phyloP scores from a whole-genome alignment of 805 yeast species.

The Cyberlindnera petersonii region DNA sequence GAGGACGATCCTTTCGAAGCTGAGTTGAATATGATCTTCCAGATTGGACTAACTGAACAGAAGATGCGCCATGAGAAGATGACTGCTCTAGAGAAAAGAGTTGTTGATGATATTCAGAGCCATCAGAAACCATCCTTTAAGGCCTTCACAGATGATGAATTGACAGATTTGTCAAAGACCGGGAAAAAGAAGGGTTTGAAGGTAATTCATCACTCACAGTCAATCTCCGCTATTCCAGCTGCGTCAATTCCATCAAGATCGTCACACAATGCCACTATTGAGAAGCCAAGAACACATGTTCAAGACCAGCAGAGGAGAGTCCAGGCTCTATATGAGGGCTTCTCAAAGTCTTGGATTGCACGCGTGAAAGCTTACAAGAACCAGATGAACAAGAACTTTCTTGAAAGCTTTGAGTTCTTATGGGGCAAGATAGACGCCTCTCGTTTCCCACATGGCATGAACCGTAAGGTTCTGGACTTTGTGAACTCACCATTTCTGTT shows the following conservation, averaged over 20 bases:
- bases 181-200: slow-evolving; percentile 7
- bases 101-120: slow-evolving; percentile 19
- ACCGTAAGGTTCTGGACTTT: slow-evolving; percentile 45
- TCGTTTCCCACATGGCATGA: slow-evolving; percentile 36
- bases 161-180: slow-evolving; percentile 1
- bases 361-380: slow-evolving; percentile 48
- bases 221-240: slow-evolving; percentile 9
- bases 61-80: slow-evolving; percentile 51
- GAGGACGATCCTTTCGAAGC: slow-evolving; percentile 91
- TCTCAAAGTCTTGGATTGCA: slow-evolving; percentile 68
- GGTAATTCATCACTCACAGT: slow-evolving; percentile 4
- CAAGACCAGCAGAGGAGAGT: slow-evolving; percentile 1
- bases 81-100: slow-evolving; percentile 35
- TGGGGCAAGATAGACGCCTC: slow-evolving; percentile 37
- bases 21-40: slow-evolving; percentile 59
- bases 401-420: slow-evolving; percentile 36
- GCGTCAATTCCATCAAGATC: neutral
- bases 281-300: neutral
- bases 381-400: slow-evolving; percentile 37
- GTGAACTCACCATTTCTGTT: slow-evolving; percentile 50
- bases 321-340: slow-evolving; percentile 36
- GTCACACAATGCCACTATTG: neutral
- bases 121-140: slow-evolving; percentile 11
- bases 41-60: slow-evolving; percentile 67
- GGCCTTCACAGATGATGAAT: slow-evolving; percentile 9